Evolutionary conservation across 208 protist species (phyloP).

Genomic region (Trypanosoma congolense): DNA sequence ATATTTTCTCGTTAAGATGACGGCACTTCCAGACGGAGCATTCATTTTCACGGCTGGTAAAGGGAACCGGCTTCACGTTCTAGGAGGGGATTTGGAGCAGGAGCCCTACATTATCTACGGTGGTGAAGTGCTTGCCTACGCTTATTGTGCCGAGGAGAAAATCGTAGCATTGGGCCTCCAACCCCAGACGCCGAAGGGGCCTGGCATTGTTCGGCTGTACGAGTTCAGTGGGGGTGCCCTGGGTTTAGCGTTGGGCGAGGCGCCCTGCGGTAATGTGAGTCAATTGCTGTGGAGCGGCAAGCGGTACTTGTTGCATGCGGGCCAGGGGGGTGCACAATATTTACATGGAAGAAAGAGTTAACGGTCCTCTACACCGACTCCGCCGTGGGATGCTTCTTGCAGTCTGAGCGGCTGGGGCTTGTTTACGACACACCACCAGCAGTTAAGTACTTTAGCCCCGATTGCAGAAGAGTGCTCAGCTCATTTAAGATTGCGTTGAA

Average conservation of each 20-base stretch:
- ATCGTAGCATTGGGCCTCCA: slow-evolving; percentile 25
- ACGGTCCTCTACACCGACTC: slow-evolving; percentile 30
- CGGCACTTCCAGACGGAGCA: slow-evolving; percentile 14
- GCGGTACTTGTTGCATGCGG: slow-evolving; percentile 27
- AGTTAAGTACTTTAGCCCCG: slow-evolving; percentile 55
- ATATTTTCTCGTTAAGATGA: slow-evolving; percentile 10
- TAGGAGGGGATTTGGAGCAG: slow-evolving; percentile 12
- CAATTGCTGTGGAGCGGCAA: slow-evolving; percentile 48
- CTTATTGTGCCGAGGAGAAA: slow-evolving; percentile 21
- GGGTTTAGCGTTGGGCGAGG: slow-evolving; percentile 45
- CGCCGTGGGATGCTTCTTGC: slow-evolving; percentile 26
- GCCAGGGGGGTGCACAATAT: slow-evolving; percentile 22
- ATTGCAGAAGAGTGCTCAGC: slow-evolving; percentile 34
- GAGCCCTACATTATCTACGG: slow-evolving; percentile 31
- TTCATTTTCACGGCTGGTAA: slow-evolving; percentile 15
- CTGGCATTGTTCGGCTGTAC: slow-evolving; percentile 30
- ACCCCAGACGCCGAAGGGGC: background rate
- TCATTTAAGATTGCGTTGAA: slow-evolving; percentile 11
- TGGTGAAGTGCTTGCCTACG: slow-evolving; percentile 28
- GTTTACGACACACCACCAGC: slow-evolving; percentile 16
- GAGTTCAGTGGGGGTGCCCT: slow-evolving; percentile 33
- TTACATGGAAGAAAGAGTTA: slow-evolving; percentile 32
- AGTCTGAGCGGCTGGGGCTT: slow-evolving; percentile 29
- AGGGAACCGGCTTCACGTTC: slow-evolving; percentile 12
- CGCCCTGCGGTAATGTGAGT: slow-evolving; percentile 23